A percentile compares a stretch with the other conserved stretches of the same genome.
Evolutionary conservation across 116 monocot species (phyloP).

Genomic region (Posidonia oceanica): DNA sequence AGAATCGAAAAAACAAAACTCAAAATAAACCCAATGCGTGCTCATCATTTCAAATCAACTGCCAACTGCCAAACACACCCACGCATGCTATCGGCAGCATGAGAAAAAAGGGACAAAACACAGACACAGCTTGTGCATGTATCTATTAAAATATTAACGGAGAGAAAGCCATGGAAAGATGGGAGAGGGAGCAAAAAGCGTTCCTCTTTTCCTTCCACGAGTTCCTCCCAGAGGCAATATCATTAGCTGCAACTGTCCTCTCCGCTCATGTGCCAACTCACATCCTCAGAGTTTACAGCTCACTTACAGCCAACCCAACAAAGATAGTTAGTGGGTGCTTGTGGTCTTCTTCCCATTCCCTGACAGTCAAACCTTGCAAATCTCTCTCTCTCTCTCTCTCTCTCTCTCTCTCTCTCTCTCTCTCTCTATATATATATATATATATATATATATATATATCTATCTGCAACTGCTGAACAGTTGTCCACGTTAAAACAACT

Average conservation of each 20-base stretch:
- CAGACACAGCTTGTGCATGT: neutral
- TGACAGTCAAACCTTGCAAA: slow-evolving; percentile 10
- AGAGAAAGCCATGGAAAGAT: neutral
- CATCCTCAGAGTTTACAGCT: slow-evolving; percentile 15
- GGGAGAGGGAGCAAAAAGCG: neutral
- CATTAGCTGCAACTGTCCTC: neutral
- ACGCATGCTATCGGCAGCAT: no score
- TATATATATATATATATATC: no score
- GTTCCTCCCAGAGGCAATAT: neutral
- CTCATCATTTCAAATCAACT: no score
- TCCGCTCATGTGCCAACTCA: slow-evolving; percentile 16
- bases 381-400: neutral
- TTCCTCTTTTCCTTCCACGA: neutral
- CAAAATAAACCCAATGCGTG: no score
- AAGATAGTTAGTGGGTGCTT: neutral
- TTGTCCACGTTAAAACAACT: slow-evolving; percentile 19
- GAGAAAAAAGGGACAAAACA: no score
- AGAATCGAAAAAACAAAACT: no score
- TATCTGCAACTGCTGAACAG: slow-evolving; percentile 9
- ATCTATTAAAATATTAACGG: neutral
- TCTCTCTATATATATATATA: no score
- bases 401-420: no score
- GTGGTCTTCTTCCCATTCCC: neutral
- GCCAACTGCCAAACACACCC: no score
- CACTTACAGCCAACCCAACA: slow-evolving; percentile 12